Conservation (phyloP, 495 filamentous ascomycete genomes). For the Hypoxylon trugodes region DNA sequence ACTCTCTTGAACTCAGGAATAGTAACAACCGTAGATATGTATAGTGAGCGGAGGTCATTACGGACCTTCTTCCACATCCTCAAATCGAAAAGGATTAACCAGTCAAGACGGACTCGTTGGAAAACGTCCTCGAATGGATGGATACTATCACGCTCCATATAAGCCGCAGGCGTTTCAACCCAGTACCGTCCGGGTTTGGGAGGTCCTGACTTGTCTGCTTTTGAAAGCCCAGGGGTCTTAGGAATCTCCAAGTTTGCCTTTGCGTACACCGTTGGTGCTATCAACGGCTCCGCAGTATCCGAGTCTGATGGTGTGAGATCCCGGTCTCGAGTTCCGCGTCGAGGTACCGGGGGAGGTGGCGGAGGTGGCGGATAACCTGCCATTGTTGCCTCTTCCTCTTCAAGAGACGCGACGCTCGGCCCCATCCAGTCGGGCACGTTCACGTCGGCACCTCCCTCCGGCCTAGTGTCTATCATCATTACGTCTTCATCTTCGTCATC, state of each 20-base stretch:
- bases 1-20: conserved; percentile 97
- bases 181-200: conserved; percentile 77
- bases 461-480: conserved; percentile 56
- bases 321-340: conserved; percentile 54
- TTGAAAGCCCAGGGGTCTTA: conserved; percentile 58
- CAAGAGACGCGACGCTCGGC: conserved; percentile 45
- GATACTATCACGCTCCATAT: conserved; percentile 62
- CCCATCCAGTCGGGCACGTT: conserved; percentile 57
- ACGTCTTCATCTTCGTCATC: conserved; percentile 62
- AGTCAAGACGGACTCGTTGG: conserved; percentile 89
- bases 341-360: conserved; percentile 59
- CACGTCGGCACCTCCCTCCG: conserved; percentile 66
- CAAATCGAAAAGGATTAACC: conserved; percentile 95
- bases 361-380: conserved; percentile 73
- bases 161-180: conserved; percentile 79
- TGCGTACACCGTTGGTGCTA: conserved; percentile 61
- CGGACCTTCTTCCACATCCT: conserved; percentile 96
- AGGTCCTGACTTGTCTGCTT: conserved; percentile 42
- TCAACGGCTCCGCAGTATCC: conserved; percentile 64
- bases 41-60: conserved; percentile 88
- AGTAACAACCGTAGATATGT: conserved; percentile 94
- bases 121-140: conserved; percentile 84
- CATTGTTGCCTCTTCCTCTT: conserved; percentile 74
- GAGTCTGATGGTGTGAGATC: conserved; percentile 68
- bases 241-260: conserved; percentile 66